Evolutionary conservation across 2,329 filamentous ascomycete species (phyloP).

Genomic region (Hymenoscyphus albidus): DNA sequence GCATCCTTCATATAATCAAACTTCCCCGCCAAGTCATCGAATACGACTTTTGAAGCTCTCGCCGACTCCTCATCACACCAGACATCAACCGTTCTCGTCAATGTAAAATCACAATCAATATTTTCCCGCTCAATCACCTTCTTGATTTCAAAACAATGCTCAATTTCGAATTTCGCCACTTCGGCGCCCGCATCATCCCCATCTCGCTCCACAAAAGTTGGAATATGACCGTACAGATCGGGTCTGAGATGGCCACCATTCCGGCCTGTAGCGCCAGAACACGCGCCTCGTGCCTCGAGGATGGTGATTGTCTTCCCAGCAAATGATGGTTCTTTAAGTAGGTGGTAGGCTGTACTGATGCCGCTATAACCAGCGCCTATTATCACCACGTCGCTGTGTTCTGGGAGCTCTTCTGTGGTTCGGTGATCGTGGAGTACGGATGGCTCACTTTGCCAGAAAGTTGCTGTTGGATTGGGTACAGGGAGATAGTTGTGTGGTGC

Average conservation of each 20-base stretch:
- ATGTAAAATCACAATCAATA: slow-evolving; percentile 42
- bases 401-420: slow-evolving; percentile 21
- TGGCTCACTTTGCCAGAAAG: slow-evolving; percentile 24
- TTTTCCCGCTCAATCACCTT: slow-evolving; percentile 38
- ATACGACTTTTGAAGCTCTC: slow-evolving; percentile 13
- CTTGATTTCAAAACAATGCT: slow-evolving; percentile 39
- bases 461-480: slow-evolving; percentile 14
- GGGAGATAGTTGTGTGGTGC: slow-evolving; percentile 14
- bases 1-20: slow-evolving; percentile 8
- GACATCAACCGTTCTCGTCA: slow-evolving; percentile 40
- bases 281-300: slow-evolving; percentile 72
- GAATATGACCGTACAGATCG: slow-evolving; percentile 39
- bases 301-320: slow-evolving; percentile 34
- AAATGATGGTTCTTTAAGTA: slow-evolving; percentile 11
- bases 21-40: slow-evolving; percentile 12
- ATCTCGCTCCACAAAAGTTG: slow-evolving; percentile 33
- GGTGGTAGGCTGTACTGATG: slow-evolving; percentile 20
- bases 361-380: slow-evolving; percentile 29
- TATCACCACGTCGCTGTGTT: slow-evolving; percentile 26
- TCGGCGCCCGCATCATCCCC: slow-evolving; percentile 38
- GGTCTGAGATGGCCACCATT: slow-evolving; percentile 43
- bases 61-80: slow-evolving; percentile 33
- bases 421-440: slow-evolving; percentile 22
- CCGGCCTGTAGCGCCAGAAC: slow-evolving; percentile 73
- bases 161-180: slow-evolving; percentile 39